phyloP scores from a whole-genome alignment of 2,329 filamentous ascomycete species.

The Aspergillus hiratsukae region DNA sequence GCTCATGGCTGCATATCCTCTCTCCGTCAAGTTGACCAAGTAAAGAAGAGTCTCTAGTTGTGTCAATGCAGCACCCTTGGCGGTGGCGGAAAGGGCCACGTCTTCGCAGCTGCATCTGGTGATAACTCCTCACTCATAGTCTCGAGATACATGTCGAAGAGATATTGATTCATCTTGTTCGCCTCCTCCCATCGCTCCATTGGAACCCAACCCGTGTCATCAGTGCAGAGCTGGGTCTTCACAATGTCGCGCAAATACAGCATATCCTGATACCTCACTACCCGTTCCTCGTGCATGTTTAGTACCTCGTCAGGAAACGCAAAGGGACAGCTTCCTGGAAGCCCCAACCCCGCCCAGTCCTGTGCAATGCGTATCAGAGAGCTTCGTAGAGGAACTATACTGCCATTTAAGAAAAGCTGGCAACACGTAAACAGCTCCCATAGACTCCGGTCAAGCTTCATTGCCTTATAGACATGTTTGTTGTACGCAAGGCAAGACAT shows the following conservation, averaged over 20 bases:
- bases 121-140: slow-evolving; percentile 18
- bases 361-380: slow-evolving; percentile 13
- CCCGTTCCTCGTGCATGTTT: slow-evolving; percentile 12
- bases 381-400: slow-evolving; percentile 14
- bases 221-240: slow-evolving; percentile 19
- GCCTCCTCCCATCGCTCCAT: slow-evolving; percentile 14
- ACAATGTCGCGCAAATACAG: slow-evolving; percentile 18
- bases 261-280: slow-evolving; percentile 16
- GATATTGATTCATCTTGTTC: slow-evolving; percentile 13
- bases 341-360: slow-evolving; percentile 12
- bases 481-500: slow-evolving; percentile 18
- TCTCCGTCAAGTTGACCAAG: too few relatives aligned
- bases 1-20: too few relatives aligned
- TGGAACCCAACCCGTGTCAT: slow-evolving; percentile 19
- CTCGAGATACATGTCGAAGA: slow-evolving; percentile 19
- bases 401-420: slow-evolving; percentile 12
- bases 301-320: slow-evolving; percentile 11
- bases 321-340: slow-evolving; percentile 16
- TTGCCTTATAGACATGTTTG: slow-evolving; percentile 14
- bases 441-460: slow-evolving; percentile 16
- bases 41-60: too few relatives aligned
- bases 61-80: too few relatives aligned
- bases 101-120: slow-evolving; percentile 12
- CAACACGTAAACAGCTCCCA: slow-evolving; percentile 20
- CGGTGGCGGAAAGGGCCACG: slow-evolving; percentile 24